Conservation (phyloP, 1,284 basidiomycete species). For the Sphaerobolus stellatus region DNA sequence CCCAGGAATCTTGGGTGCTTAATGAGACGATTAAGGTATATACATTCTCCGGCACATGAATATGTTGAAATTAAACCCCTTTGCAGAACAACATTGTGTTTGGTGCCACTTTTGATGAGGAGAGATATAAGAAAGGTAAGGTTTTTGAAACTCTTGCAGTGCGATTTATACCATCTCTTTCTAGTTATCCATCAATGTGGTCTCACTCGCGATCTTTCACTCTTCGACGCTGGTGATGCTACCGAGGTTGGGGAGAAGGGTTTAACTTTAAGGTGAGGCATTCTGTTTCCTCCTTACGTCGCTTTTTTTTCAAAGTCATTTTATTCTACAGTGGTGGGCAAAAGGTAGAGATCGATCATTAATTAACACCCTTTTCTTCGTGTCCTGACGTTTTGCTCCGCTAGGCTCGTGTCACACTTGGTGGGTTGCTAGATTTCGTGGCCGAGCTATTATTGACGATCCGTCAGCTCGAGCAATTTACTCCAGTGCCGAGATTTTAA, state of each 20-base stretch:
- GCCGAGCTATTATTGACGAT: conserved; percentile 3
- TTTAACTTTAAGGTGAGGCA: conserved; percentile 22
- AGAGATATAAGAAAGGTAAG: conserved; percentile 43
- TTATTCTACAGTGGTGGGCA: conserved; percentile 37
- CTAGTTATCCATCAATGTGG: conserved; percentile 34
- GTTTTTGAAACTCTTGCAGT: background rate
- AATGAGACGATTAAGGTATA: conserved; percentile 49
- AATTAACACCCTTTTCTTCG: background rate
- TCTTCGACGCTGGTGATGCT: conserved; percentile 43
- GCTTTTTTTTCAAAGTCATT: conserved; percentile 17
- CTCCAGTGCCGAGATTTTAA: conserved; percentile 34
- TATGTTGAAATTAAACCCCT: no score
- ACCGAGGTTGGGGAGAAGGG: conserved; percentile 38
- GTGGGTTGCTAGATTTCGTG: background rate
- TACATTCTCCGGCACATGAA: background rate
- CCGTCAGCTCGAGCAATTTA: conserved; percentile 44
- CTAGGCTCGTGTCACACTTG: conserved; percentile 13
- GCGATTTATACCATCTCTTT: background rate
- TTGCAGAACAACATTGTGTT: conserved; percentile 45
- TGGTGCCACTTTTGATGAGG: conserved; percentile 42
- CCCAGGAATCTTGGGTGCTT: conserved; percentile 76
- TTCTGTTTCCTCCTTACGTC: background rate
- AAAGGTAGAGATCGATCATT: conserved; percentile 28
- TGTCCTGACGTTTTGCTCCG: background rate
- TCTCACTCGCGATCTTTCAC: conserved; percentile 36